These are phyloP conservation scores for Rhododendron williamsianum DNA, from an alignment of 148 eudicot genomes.

Conservation along the genomic window DNA sequence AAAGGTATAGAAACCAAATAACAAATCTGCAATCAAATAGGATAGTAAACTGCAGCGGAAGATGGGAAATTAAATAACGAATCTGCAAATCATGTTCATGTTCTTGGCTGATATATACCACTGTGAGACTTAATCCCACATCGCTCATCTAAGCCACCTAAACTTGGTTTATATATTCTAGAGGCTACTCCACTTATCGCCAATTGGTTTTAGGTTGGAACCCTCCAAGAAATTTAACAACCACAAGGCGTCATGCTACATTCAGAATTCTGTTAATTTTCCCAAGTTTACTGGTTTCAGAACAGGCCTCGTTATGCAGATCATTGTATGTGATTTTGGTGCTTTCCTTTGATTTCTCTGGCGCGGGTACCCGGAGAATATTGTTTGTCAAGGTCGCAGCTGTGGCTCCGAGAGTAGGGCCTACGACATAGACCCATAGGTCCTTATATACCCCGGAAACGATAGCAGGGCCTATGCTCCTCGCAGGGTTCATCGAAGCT, in stretches of 20 bases:
- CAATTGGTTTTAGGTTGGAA: too few species aligned
- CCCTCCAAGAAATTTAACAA: too few species aligned
- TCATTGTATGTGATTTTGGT: constrained; percentile 20
- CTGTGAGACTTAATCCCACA: too few species aligned
- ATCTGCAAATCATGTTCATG: too few species aligned
- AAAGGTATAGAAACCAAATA: too few species aligned
- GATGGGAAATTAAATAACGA: not conserved
- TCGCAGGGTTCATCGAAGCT: constrained; percentile 49
- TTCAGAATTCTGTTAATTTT: not conserved
- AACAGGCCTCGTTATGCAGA: not conserved
- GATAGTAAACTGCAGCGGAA: not conserved
- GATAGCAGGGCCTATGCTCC: constrained; percentile 42
- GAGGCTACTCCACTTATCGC: too few species aligned
- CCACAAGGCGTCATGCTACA: not conserved
- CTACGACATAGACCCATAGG: constrained; percentile 32
- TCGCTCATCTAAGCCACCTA: too few species aligned
- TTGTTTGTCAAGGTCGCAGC: constrained; percentile 23
- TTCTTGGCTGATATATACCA: not conserved
- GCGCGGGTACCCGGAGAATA: constrained; percentile 21
- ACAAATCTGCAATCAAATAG: too few species aligned
- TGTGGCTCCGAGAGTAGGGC: constrained; percentile 35
- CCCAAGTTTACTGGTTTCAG: not conserved
- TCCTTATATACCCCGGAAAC: constrained; percentile 26
- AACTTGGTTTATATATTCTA: too few species aligned
- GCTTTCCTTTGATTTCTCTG: constrained; percentile 3